Percentiles rank a stretch among this genome's conserved stretches.
Evolutionary conservation across 148 eudicot genomes (phyloP).

Genomic region (Rhododendron ferrugineum): DNA sequence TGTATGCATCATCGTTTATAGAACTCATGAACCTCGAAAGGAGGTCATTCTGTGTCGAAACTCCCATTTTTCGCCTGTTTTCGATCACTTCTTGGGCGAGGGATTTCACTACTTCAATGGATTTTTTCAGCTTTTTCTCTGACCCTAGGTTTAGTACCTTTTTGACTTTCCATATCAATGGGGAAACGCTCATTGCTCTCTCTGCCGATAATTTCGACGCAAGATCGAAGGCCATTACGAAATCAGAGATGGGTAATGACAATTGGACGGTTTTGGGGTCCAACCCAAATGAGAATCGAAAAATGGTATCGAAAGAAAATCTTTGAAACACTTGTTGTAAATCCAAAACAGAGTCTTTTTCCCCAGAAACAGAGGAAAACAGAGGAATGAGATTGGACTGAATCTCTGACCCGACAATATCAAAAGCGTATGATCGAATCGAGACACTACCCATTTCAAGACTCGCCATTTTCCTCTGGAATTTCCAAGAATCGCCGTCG

Average conservation of each 20-base stretch:
- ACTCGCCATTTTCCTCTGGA: constrained; percentile 27
- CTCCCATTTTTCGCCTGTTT: no score
- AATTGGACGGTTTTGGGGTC: constrained; percentile 16
- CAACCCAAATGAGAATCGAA: constrained; percentile 24
- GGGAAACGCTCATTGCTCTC: no score
- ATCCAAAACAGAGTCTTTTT: background rate
- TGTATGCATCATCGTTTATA: no score
- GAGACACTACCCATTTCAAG: constrained; percentile 16
- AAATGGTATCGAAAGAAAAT: constrained; percentile 17
- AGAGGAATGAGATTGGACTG: constrained; percentile 15
- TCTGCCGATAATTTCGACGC: constrained; percentile 7
- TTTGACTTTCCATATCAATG: no score
- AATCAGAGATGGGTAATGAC: constrained; percentile 16
- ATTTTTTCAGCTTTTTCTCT: no score
- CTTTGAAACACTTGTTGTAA: no score
- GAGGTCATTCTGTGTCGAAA: no score
- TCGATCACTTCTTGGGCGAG: no score
- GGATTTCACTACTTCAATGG: no score
- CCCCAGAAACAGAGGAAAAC: background rate
- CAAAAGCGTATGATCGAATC: constrained; percentile 18
- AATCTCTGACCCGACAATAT: constrained; percentile 7
- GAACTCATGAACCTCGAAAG: no score
- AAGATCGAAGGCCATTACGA: constrained; percentile 7
- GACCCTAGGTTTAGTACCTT: no score
- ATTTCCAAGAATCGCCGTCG: constrained; percentile 21